phyloP scores from a whole-genome alignment of 2,329 filamentous ascomycete genomes.

The Monosporascus sp. region DNA sequence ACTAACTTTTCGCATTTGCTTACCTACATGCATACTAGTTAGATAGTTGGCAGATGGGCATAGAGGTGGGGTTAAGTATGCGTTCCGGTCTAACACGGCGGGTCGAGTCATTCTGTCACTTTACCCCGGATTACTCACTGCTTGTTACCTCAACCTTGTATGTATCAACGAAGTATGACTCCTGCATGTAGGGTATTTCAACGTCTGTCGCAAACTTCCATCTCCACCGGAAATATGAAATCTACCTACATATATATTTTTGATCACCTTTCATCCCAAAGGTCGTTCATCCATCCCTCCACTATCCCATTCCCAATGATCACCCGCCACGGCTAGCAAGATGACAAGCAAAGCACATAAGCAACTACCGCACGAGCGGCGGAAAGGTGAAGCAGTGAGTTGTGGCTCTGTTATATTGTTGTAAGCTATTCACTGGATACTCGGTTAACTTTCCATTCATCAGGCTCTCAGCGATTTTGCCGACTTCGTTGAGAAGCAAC shows the following conservation, averaged over 20 bases:
- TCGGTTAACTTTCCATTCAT: slow-evolving; percentile 1
- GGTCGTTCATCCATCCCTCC: background rate
- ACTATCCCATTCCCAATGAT: slow-evolving; percentile 15
- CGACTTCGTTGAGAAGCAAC: slow-evolving; percentile 94
- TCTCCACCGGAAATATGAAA: no score
- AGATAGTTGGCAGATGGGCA: no score
- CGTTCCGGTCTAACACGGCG: no score
- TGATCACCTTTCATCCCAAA: background rate
- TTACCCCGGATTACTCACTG: no score
- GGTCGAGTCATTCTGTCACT: no score
- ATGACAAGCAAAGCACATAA: slow-evolving; percentile 55
- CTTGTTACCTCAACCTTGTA: no score
- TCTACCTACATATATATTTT: background rate
- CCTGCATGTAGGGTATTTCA: no score
- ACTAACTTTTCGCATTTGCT: no score
- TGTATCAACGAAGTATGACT: no score
- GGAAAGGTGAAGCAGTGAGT: slow-evolving; percentile 78
- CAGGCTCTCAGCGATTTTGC: slow-evolving; percentile 89
- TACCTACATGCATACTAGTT: no score
- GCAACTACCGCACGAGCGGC: slow-evolving; percentile 69
- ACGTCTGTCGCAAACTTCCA: no score
- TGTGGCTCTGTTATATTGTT: slow-evolving; percentile 1
- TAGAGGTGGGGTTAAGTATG: no score
- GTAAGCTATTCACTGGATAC: background rate
- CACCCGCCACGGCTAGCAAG: slow-evolving; percentile 17